phyloP scores from a whole-genome alignment of 225 moss, liverwort and hornwort genomes.

The Neckera pumila region DNA sequence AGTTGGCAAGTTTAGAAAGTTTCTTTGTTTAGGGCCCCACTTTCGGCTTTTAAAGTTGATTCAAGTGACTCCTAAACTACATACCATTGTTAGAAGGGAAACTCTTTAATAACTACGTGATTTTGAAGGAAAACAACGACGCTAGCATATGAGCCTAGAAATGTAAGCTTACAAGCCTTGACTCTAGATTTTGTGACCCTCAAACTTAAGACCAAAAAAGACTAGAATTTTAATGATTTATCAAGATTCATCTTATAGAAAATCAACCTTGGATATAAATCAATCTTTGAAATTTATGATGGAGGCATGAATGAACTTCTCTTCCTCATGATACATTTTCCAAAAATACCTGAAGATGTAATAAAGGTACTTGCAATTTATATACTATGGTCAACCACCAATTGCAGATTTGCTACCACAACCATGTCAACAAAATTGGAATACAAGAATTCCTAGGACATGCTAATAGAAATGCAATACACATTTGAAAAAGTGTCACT shows the following conservation, averaged over 20 bases:
- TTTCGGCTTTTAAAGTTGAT: rapidly evolving
- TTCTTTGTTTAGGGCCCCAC: background rate
- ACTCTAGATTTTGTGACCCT: background rate
- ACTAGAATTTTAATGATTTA: too few species aligned
- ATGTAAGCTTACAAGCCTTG: background rate
- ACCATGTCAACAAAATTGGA: too few species aligned
- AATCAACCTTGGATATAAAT: too few species aligned
- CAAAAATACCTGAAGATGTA: rapidly evolving
- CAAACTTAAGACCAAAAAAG: background rate
- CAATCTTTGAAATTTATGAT: too few species aligned
- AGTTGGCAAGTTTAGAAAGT: background rate
- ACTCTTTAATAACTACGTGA: background rate
- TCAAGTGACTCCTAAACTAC: rapidly evolving
- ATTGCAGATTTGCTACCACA: background rate
- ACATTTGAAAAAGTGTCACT: too few species aligned
- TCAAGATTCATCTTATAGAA: too few species aligned
- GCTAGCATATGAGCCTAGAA: background rate
- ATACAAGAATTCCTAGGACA: too few species aligned
- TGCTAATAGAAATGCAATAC: too few species aligned
- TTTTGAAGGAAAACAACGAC: background rate
- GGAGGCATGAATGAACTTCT: background rate
- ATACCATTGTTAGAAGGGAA: rapidly evolving
- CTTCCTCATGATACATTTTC: background rate
- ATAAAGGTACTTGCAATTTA: background rate
- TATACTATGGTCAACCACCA: background rate